Conservation (phyloP, 768 basidiomycete species). For the Lentinula edodes region DNA sequence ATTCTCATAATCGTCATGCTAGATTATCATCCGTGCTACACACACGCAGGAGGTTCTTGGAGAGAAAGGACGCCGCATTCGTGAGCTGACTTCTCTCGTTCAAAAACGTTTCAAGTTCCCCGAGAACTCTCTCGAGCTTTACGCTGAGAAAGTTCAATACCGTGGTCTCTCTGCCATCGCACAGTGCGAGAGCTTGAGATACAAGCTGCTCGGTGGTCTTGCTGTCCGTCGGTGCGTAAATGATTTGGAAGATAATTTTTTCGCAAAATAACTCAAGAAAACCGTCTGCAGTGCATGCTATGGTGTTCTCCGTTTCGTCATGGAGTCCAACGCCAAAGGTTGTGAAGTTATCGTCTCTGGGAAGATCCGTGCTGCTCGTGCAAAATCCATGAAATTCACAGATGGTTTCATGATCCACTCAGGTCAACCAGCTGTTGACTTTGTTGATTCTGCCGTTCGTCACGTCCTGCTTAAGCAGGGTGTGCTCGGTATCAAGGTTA, state of each 20-base stretch:
- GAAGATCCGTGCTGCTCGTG: conserved; percentile 98
- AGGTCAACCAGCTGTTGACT: conserved; percentile 95
- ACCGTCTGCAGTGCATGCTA: conserved; percentile 79
- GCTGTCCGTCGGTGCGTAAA: conserved; percentile 88
- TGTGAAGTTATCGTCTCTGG: conserved; percentile 99
- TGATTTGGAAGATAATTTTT: too few species aligned
- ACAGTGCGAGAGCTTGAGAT: conserved; percentile 96
- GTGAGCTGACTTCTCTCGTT: conserved; percentile 96
- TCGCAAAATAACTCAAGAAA: background rate
- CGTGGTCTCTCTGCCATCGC: conserved; percentile 98
- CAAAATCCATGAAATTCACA: conserved; percentile 99
- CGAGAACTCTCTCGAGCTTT: conserved; percentile 97
- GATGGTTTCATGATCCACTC: conserved; percentile 99
- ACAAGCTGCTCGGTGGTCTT: conserved; percentile 99
- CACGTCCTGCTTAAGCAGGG: conserved; percentile 98
- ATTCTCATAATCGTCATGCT: background rate
- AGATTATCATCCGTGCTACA: conserved; percentile 99
- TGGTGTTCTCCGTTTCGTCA: conserved; percentile 99
- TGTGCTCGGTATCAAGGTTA: conserved; percentile 99
- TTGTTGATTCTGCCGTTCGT: conserved; percentile 95
- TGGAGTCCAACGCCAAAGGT: conserved; percentile 99
- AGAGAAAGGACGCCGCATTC: conserved; percentile 98
- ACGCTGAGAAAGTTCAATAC: conserved; percentile 98
- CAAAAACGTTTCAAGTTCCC: conserved; percentile 99
- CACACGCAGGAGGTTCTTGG: conserved; percentile 99